Evolutionary conservation across 805 yeast genomes (phyloP).

Genomic region (Scheffersomyces amazonensis): DNA sequence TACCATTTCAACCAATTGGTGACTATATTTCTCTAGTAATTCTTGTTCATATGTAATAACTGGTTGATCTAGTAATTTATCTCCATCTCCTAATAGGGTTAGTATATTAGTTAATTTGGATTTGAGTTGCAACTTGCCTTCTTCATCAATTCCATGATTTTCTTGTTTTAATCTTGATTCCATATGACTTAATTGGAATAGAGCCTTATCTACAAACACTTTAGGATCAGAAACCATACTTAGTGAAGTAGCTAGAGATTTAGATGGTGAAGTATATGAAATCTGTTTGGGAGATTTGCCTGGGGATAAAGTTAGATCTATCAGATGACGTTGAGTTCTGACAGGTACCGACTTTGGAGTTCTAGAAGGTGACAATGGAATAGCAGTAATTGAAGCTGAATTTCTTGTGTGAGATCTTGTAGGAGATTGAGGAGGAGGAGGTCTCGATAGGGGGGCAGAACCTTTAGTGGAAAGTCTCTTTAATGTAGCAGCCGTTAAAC

Average conservation of each 20-base stretch:
- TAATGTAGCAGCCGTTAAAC: slow-evolving; percentile 28
- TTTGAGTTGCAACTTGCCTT: neutral
- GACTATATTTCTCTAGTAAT: slow-evolving; percentile 38
- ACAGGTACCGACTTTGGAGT: slow-evolving; percentile 2
- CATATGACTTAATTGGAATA: neutral
- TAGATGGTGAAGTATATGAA: neutral
- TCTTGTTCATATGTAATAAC: slow-evolving; percentile 11
- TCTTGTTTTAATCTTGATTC: slow-evolving; percentile 1
- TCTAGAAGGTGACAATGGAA: slow-evolving; percentile 1
- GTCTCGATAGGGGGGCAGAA: no score
- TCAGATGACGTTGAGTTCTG: neutral
- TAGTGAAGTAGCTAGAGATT: neutral
- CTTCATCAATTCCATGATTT: neutral
- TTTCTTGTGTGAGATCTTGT: slow-evolving; percentile 2
- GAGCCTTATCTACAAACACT: neutral
- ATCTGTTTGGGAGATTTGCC: neutral
- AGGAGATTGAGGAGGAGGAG: no score
- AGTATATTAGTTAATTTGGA: neutral
- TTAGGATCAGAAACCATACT: neutral
- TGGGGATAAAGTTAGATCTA: neutral
- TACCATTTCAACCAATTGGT: slow-evolving; percentile 27
- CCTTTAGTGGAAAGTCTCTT: slow-evolving; percentile 29
- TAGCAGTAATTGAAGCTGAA: slow-evolving; percentile 1
- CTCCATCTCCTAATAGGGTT: neutral
- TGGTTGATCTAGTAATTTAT: neutral